Percentiles rank a stretch among this genome's conserved stretches.
Evolutionary conservation across 192 early-diverging fungal genomes (phyloP).

Genomic region (Mortierella hygrophila): DNA sequence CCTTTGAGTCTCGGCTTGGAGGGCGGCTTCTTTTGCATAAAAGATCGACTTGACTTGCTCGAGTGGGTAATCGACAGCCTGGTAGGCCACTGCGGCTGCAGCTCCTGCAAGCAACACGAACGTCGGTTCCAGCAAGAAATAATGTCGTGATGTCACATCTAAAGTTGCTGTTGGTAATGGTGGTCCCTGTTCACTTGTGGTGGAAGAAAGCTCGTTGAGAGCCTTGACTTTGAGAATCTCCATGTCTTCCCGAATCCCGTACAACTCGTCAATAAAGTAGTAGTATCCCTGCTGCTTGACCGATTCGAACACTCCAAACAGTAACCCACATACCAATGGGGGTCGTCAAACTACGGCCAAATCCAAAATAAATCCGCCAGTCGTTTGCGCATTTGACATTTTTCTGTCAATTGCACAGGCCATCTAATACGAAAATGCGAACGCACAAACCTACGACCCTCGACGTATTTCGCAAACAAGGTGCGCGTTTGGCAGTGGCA

Average conservation of each 20-base stretch:
- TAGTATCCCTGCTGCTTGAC: conserved; percentile 80
- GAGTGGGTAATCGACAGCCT: conserved; percentile 78
- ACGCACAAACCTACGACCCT: no score
- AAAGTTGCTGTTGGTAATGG: conserved; percentile 38
- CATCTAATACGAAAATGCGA: no score
- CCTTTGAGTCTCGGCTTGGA: conserved; percentile 55
- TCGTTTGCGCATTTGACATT: not conserved
- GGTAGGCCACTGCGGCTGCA: conserved; percentile 76
- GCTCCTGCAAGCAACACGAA: conserved; percentile 72
- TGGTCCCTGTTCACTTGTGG: not conserved
- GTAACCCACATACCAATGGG: conserved; percentile 75
- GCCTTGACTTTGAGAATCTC: conserved; percentile 19
- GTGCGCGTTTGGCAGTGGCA: no score
- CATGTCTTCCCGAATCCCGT: conserved; percentile 58
- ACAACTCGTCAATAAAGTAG: conserved; percentile 67
- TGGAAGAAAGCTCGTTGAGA: not conserved
- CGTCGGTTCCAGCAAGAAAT: conserved; percentile 63
- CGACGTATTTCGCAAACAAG: no score
- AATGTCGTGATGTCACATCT: conserved; percentile 42
- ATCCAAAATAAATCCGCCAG: not conserved
- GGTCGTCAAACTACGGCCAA: conserved; percentile 57
- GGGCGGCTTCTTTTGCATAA: conserved; percentile 72
- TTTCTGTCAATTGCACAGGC: no score
- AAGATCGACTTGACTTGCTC: conserved; percentile 76
- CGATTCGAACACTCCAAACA: conserved; percentile 85